Base-by-base conservation (phyloP, 495 filamentous ascomycete genomes). In the Lasiosphaeria hispida region DNA sequence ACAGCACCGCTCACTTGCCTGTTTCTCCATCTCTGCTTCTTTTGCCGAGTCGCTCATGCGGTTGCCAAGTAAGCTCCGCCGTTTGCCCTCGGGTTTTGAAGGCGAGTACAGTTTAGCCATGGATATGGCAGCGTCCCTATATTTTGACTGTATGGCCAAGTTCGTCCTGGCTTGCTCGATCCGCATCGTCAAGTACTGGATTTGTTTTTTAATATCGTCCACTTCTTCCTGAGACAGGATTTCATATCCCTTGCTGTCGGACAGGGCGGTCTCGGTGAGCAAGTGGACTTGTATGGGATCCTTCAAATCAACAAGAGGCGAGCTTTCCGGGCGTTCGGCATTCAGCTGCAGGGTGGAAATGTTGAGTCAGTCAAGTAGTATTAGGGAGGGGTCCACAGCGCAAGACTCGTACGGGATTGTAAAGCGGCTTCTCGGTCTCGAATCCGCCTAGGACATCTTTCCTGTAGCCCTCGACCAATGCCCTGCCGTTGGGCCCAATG, bases 161-260 rank as follows among this genome's bases (percentile, higher is more conserved):
- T 90, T 96, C 37, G 89, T 81, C 65, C 85, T 85, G 10, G 89
- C 84, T 44, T 86, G 84, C 54, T 91, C 89, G 64, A 94, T 86
- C n/a, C 89, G 86, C 62, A 80, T 82, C 30, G 80, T 78, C 30
- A 97, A 72, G 10, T 83, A 72, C 40, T 82, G 77, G 48, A 85
- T 78, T 72, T 96, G 89, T 68, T 89, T 95, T 77, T 97, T 98
- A 64, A 97, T 73, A 7, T 83, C 81, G 52, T 98, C 94, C 17
- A 96, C 86, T 67, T 96, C 92, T 64, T 95, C 92, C 43, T 91
- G 85, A 0, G 92, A 91, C 14, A 97, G 76, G 10, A 98, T 83
- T 67, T 94, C 87, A 69, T 84, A 97, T 57, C 84, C 73, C 63
- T 84, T 83, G 70, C 90, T 93, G 71, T 98, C 94, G 41, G 83